Base-by-base conservation (phyloP, 257 asterid genomes). In the Jacaranda mimosifolia region DNA sequence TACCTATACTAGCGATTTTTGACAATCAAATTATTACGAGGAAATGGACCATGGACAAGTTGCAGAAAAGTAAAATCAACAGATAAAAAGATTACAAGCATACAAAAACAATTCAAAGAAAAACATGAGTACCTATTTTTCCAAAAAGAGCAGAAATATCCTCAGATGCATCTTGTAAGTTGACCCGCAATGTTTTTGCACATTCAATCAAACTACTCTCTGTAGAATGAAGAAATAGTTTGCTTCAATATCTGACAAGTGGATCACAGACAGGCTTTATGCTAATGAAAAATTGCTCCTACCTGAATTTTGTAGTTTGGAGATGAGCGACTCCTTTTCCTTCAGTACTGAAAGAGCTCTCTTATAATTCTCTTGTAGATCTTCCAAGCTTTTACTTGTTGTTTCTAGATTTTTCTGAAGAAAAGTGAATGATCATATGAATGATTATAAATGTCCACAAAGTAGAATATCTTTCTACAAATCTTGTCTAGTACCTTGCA, bases 291-390 rank as follows among this genome's bases (percentile, higher is more conserved):
- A 32, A 15, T n/a, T 57, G 49, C 55, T 60, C 26, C 58, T 81
- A 92, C 96, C 96, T 71, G 97, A 89, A 83, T 82, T 82, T 79
- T 88, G 90, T 36, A 89, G 85, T 75, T 85, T 89, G 75, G 87
- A 83, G 77, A 91, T 91, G 81, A 76, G 63, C 6, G 79, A 63
- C 77, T 93, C 96, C 87, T 86, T 93, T 59, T 88, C 91, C 85
- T 82, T 85, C 78, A 93, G 82, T 18, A 56, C 71, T 43, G 86
- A 80, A 73, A 87, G 89, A 57, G 90, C 91, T 66, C 21, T 64
- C 57, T 79, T 81, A 32, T 91, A 75, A 68, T 83, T 87, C 80
- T 82, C 96, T 83, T 91, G 86, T 35, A 93, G 88, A 79, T 89
- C 91, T 62, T 91, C 89, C 85, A 91, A 88, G 59, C 79, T 74